Evolutionary conservation across 2,329 filamentous ascomycete species (phyloP), one percentile per base, ranked within the genome.

Genomic region (Alternaria ethzedia): DNA sequence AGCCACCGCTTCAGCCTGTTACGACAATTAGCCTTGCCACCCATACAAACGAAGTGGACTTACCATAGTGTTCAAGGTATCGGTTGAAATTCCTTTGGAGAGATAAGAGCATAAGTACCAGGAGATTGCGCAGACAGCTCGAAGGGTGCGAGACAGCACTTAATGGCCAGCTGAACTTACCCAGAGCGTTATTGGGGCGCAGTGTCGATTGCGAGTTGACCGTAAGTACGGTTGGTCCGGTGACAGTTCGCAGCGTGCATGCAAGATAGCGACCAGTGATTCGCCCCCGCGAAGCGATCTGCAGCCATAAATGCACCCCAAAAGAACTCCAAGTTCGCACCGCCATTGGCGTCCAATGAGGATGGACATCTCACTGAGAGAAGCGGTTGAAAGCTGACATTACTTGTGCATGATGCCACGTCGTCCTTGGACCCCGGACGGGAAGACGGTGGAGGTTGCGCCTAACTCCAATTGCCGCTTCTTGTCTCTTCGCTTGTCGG

Each of bases 241-340:
- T 51, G 52, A 61, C 46, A 20, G 32, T 47, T 51, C 47, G 59
- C 59, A 61, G 52, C 52, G 15, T 46, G 54, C 52, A 57, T 55
- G 47, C n/a, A 43, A 15, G 32, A 43, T 49, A 21, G 30, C 15
- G 15, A 11, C 30, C 21, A 51, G 10, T 61, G 59, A 55, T 57
- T 41, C 49, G 58, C 21, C 47, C 20, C 26, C 23, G 45, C 45
- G 41, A 61, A 57, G 43, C 52, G 36, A 21, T 15, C 36, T 61
- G 59, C 59, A 57, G 46, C 59, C 52, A 30, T 45, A n/a, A 28
- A 55, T 21, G 52, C 52, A 57, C n/a, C 49, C 26, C 54, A 57
- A 45, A 26, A 23, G 23, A 45, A 55, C 21, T 25, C 6, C 41
- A 32, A 26, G 49, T 57, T 46, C 47, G 20, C 17, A 5, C 44